phyloP scores from a whole-genome alignment of 1,139 yeast genomes.

The Pneumocystis jirovecii region DNA sequence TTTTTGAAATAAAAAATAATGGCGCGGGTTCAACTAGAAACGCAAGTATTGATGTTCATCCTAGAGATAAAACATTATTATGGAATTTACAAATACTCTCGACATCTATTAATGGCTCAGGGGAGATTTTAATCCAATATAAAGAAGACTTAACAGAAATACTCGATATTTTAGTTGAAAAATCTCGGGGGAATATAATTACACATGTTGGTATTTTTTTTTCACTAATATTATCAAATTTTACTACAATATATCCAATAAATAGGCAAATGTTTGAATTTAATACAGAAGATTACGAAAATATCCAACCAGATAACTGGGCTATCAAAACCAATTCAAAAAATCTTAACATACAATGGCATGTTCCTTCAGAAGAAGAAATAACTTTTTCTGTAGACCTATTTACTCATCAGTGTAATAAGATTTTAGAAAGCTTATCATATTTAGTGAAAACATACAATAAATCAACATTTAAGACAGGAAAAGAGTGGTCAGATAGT shows the following conservation, averaged over 20 bases:
- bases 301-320: slow-evolving; percentile 13
- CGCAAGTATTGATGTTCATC: slow-evolving; percentile 51
- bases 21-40: slow-evolving; percentile 63
- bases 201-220: slow-evolving; percentile 27
- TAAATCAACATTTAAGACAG: slow-evolving; percentile 2
- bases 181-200: slow-evolving; percentile 58
- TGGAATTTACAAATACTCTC: slow-evolving; percentile 41
- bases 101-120: background rate
- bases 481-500: slow-evolving; percentile 8
- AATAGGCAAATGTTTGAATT: slow-evolving; percentile 13
- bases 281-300: slow-evolving; percentile 5
- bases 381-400: slow-evolving; percentile 42
- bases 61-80: slow-evolving; percentile 61
- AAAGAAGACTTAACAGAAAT: slow-evolving; percentile 37
- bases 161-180: slow-evolving; percentile 37
- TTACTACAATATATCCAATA: slow-evolving; percentile 32
- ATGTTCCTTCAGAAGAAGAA: slow-evolving; percentile 44
- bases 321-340: slow-evolving; percentile 22
- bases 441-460: slow-evolving; percentile 4
- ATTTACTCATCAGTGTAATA: slow-evolving; percentile 25
- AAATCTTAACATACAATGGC: slow-evolving; percentile 59
- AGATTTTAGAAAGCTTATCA: slow-evolving; percentile 11
- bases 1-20: slow-evolving; percentile 61
- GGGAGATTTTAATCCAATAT: slow-evolving; percentile 33
- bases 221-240: slow-evolving; percentile 51